Evolutionary conservation across 2,329 filamentous ascomycete species (phyloP).

Genomic region (Aspergillus melleus): DNA sequence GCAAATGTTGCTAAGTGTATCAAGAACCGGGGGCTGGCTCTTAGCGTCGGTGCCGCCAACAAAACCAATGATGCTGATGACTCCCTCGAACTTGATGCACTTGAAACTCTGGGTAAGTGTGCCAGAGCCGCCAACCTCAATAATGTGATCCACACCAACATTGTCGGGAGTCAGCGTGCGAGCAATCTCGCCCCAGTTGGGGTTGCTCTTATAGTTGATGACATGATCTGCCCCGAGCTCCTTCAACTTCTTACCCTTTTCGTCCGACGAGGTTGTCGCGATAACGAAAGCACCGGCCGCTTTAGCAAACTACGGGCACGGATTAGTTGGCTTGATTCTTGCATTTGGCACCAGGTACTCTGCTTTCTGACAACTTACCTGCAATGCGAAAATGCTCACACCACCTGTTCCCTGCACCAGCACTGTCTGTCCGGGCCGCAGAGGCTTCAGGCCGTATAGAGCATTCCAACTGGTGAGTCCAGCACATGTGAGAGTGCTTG

Average conservation of each 20-base stretch:
- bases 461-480: constrained; percentile 67
- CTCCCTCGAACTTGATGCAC: constrained; percentile 55
- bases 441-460: constrained; percentile 56
- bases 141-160: constrained; percentile 60
- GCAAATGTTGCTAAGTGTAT: constrained; percentile 52
- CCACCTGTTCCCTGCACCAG: constrained; percentile 63
- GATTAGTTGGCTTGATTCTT: background rate
- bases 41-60: constrained; percentile 50
- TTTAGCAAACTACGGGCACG: constrained; percentile 43
- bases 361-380: constrained; percentile 30
- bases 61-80: constrained; percentile 60
- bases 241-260: constrained; percentile 55
- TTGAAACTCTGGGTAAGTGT: constrained; percentile 60
- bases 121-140: constrained; percentile 67
- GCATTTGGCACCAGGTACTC: background rate
- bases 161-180: constrained; percentile 51
- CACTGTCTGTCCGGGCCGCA: constrained; percentile 58
- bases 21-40: constrained; percentile 54
- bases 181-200: constrained; percentile 62
- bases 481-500: constrained; percentile 60
- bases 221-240: constrained; percentile 58
- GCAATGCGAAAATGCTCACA: constrained; percentile 58
- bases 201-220: constrained; percentile 61
- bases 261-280: constrained; percentile 58
- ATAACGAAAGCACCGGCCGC: constrained; percentile 57